Conservation (phyloP, 176 grass and related monocot species). For the Bonia amplexicaulis region DNA sequence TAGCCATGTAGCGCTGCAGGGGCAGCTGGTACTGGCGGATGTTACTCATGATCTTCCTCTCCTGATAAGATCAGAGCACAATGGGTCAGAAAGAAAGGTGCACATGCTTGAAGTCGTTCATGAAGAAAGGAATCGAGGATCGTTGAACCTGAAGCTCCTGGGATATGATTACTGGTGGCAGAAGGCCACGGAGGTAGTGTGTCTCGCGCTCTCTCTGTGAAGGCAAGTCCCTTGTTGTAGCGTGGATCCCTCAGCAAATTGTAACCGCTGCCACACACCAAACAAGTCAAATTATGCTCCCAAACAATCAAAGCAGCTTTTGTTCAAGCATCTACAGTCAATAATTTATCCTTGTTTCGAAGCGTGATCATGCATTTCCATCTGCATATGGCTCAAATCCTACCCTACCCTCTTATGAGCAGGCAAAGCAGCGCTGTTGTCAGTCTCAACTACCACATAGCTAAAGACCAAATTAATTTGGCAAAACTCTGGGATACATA, state of each 20-base stretch:
- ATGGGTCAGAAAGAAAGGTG: not conserved
- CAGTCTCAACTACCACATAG: not conserved
- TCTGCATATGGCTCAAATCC: not conserved
- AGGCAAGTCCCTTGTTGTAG: conserved; percentile 83
- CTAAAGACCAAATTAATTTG: not conserved
- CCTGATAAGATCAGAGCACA: conserved; percentile 43
- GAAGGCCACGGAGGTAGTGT: conserved; percentile 72
- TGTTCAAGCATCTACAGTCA: not conserved
- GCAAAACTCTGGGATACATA: not conserved
- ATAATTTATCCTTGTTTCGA: not conserved
- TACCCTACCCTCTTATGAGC: not conserved
- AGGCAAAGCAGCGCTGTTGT: not conserved
- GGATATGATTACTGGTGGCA: conserved; percentile 53
- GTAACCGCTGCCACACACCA: conserved; percentile 45
- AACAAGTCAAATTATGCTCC: not conserved
- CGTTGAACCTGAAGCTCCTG: conserved; percentile 77
- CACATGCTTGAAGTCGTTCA: not conserved
- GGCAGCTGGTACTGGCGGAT: conserved; percentile 80
- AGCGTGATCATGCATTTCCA: not conserved
- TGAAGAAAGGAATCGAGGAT: not conserved
- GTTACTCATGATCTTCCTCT: conserved; percentile 88
- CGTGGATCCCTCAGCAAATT: conserved; percentile 76
- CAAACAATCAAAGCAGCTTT: not conserved
- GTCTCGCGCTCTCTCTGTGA: conserved; percentile 69
- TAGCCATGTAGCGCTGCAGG: conserved; percentile 72